Evolutionary conservation across 495 filamentous ascomycete genomes (phyloP).

Genomic region (Lichenothelia convexa): DNA sequence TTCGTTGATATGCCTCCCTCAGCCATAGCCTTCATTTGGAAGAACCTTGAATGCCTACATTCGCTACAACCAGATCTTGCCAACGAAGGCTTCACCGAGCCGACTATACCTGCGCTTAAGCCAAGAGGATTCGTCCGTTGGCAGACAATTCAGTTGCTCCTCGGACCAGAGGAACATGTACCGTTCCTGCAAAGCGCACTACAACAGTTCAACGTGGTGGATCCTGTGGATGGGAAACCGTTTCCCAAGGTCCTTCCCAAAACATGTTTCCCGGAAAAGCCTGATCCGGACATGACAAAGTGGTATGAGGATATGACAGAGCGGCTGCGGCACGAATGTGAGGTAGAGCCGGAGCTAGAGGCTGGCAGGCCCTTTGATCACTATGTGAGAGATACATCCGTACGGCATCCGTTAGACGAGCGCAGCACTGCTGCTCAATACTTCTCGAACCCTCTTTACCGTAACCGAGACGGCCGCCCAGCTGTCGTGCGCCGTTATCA

Average conservation of each 20-base stretch:
- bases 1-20: constrained; percentile 61
- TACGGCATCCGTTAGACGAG: constrained; percentile 16
- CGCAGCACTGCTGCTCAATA: constrained; percentile 18
- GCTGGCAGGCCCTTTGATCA: constrained; percentile 3
- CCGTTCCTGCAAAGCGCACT: constrained; percentile 70
- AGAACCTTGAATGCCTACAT: constrained; percentile 66
- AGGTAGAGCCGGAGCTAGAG: constrained; percentile 13
- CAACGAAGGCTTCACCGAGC: constrained; percentile 50
- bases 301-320: constrained; percentile 66
- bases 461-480: constrained; percentile 17
- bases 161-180: constrained; percentile 77
- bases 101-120: constrained; percentile 66
- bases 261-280: constrained; percentile 51
- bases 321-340: constrained; percentile 25
- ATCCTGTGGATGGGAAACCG: constrained; percentile 47
- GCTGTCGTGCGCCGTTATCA: constrained; percentile 15
- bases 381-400: constrained; percentile 14
- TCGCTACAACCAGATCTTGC: constrained; percentile 37
- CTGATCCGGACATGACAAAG: constrained; percentile 57
- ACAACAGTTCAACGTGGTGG: constrained; percentile 49
- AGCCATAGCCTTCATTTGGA: constrained; percentile 79
- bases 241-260: constrained; percentile 66
- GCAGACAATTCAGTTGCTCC: constrained; percentile 81
- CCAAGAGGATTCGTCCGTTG: constrained; percentile 73
- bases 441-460: constrained; percentile 22